These are phyloP conservation scores for Elaeagnus macrophylla DNA, from an alignment of 306 rosid species.

Conservation along the genomic window DNA sequence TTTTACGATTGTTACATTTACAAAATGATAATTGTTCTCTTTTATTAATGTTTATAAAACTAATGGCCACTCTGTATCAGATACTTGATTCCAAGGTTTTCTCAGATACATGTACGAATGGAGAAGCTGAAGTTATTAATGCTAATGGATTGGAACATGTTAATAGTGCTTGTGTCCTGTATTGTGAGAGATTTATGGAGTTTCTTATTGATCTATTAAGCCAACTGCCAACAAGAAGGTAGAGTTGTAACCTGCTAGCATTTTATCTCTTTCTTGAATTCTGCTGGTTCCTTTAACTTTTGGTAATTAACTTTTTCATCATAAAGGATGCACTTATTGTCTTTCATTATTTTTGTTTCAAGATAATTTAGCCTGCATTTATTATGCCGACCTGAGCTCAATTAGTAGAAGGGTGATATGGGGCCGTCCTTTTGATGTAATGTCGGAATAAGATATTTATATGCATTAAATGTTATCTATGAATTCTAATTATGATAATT, in stretches of 20 bases:
- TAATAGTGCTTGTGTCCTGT: slow-evolving; percentile 81
- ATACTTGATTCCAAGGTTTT: slow-evolving; percentile 68
- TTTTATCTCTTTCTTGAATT: not conserved
- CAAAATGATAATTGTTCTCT: not conserved
- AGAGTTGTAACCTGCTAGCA: slow-evolving; percentile 6
- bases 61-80: slow-evolving; percentile 27
- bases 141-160: slow-evolving; percentile 28
- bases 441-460: not conserved
- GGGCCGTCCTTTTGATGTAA: not conserved
- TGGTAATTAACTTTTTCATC: not conserved
- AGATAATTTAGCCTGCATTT: not conserved
- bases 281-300: not conserved
- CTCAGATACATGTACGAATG: slow-evolving; percentile 26
- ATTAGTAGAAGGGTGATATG: not conserved
- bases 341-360: not conserved
- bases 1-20: slow-evolving; percentile 15
- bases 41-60: slow-evolving; percentile 7
- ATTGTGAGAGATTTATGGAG: slow-evolving; percentile 97
- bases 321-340: not conserved
- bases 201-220: slow-evolving; percentile 96
- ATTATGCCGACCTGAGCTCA: not conserved
- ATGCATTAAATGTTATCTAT: no score
- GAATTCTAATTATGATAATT: no score
- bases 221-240: slow-evolving; percentile 98
- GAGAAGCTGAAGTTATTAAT: slow-evolving; percentile 32